A percentile compares a stretch with the other conserved stretches of the same genome.
These are phyloP conservation scores for Rauvolfia tetraphylla DNA, from an alignment of 257 asterid species.

Conservation along the genomic window DNA sequence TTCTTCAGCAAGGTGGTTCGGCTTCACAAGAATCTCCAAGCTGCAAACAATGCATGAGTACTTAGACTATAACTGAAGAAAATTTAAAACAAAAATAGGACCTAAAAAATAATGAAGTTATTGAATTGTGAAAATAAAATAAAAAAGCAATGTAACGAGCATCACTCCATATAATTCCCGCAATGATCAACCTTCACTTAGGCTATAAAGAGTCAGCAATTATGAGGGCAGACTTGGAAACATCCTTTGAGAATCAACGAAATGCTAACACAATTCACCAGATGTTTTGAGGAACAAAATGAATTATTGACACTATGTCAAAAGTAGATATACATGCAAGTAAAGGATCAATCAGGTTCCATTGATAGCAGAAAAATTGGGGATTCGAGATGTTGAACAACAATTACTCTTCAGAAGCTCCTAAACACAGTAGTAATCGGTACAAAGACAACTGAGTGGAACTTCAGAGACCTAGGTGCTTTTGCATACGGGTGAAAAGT, in stretches of 20 bases:
- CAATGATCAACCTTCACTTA: too few species aligned
- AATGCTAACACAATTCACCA: not conserved
- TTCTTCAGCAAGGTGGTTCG: not conserved
- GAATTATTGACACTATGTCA: not conserved
- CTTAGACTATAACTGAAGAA: not conserved
- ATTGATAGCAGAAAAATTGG: not conserved
- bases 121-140: not conserved
- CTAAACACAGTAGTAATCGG: not conserved
- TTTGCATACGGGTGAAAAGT: not conserved
- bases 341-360: not conserved
- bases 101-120: not conserved
- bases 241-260: not conserved
- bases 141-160: too few species aligned
- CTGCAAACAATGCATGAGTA: conserved; percentile 1
- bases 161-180: not conserved
- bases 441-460: not conserved
- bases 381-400: not conserved
- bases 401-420: not conserved
- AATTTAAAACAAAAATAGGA: not conserved
- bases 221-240: not conserved
- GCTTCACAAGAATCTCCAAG: conserved; percentile 13
- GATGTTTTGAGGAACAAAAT: not conserved
- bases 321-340: too few species aligned
- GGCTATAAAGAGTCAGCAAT: not conserved
- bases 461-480: too few species aligned